Conservation (phyloP, 192 early-diverging fungal species). For the Spizellomyces punctatus region DNA sequence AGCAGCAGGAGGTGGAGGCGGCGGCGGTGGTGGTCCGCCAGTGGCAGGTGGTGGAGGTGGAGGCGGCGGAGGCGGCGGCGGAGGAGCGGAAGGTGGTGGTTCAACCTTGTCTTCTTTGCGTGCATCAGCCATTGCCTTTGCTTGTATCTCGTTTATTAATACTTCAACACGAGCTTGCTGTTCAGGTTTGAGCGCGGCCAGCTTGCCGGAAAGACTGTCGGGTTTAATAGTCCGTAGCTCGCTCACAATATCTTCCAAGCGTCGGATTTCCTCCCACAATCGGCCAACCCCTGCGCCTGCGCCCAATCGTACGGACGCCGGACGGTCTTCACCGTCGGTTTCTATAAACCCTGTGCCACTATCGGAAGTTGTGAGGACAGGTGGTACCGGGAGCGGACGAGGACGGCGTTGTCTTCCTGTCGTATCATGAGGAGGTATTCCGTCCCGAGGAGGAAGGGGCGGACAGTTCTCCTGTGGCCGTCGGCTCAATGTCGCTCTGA, state of each 20-base stretch:
- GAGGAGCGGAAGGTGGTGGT: conserved; percentile 4
- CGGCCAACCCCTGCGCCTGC: conserved; percentile 21
- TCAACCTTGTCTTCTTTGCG: not conserved
- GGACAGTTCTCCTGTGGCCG: conserved; percentile 3
- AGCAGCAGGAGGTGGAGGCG: conserved; percentile 3
- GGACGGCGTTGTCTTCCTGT: not conserved
- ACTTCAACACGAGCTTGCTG: not conserved
- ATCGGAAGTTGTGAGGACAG: not conserved
- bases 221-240: conserved; percentile 17
- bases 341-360: not conserved
- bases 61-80: conserved; percentile 22
- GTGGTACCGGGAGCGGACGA: conserved; percentile 1
- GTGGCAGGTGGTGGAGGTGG: conserved; percentile 10
- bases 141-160: not conserved
- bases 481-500: conserved; percentile 8
- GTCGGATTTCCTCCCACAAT: conserved; percentile 43
- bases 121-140: not conserved
- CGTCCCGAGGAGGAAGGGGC: no score
- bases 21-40: conserved; percentile 24
- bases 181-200: not conserved
- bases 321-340: not conserved
- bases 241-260: conserved; percentile 34
- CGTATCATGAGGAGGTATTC: no score
- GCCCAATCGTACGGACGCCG: not conserved
- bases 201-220: not conserved